Base-by-base conservation (phyloP, 1,139 yeast species). In the Yamadazyma diddensiae region DNA sequence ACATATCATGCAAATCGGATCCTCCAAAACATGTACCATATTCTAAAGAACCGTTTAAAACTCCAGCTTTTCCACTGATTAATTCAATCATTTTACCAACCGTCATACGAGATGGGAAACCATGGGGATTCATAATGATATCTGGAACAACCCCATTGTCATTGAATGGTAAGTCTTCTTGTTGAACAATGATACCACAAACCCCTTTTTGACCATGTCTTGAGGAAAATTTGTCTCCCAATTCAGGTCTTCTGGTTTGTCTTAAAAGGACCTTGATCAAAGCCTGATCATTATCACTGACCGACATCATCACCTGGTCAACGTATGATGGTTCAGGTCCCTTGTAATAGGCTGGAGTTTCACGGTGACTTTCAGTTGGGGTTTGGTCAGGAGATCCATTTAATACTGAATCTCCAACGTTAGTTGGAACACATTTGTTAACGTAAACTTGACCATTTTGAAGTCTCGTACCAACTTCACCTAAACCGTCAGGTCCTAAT, bases 21-120 rank as follows among this genome's bases (percentile, higher is more conserved):
- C 98, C 99, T 29, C 98, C 98, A 53, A 92, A 92, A 63, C 98
- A 94, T 1, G 98, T 92, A 52, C 98, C 99, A 50, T 92, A 92
- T 56, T 94, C 95, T 41, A 94, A 65, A 2, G 85, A 59, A 5
- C 99, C 99, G 47, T 86, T 85, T 45, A 92, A 64, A 23, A 92
- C 97, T 55, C 98, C 98, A 0, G 98, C 98, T 56, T 92, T 92
- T 48, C 98, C 98, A 20, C 96, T 84, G 17, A 92, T 84, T 43
- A 92, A 72, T 58, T 92, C 99, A 48, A 94, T 82, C 97, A 92
- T 92, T 59, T 92, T 92, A 40, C 98, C 99, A 16, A 92, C 98
- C 29, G 99, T 92, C 99, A 92, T 92, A 72, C 98, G 94, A 24
- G 97, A 90, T 44, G 98, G 98, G 80, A 92, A 92, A 65, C 97